A percentile compares a stretch with the other conserved stretches of the same genome.
These are phyloP conservation scores for Dillenia turbinata DNA, from an alignment of 164 flowering plant species.

Conservation along the genomic window DNA sequence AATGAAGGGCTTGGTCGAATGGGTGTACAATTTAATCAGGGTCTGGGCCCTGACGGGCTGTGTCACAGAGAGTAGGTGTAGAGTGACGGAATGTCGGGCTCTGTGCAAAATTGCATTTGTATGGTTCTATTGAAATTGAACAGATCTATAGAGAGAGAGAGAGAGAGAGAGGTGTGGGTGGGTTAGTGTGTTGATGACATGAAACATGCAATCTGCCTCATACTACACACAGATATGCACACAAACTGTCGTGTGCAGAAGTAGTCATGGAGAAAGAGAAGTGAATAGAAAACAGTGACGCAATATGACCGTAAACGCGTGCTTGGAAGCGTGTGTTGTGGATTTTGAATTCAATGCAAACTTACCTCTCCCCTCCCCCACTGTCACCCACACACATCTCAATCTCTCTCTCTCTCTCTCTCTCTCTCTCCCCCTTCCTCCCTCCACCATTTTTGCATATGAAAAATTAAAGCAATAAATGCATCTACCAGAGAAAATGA, in stretches of 20 bases:
- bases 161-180: background rate
- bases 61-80: too few relatives aligned
- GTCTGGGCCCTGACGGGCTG: too few relatives aligned
- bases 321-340: constrained; percentile 47
- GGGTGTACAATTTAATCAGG: too few relatives aligned
- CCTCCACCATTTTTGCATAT: too few relatives aligned
- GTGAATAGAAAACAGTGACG: constrained; percentile 11
- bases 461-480: too few relatives aligned
- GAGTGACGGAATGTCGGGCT: too few relatives aligned
- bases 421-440: too few relatives aligned
- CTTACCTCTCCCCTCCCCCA: constrained; percentile 8
- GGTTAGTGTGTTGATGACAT: background rate
- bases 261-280: background rate
- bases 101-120: too few relatives aligned
- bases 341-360: constrained; percentile 22
- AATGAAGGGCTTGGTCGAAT: too few relatives aligned
- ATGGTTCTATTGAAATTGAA: too few relatives aligned
- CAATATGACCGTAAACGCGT: constrained; percentile 25
- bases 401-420: background rate
- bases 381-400: background rate
- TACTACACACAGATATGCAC: constrained; percentile 1
- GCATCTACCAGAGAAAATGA: too few relatives aligned
- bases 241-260: constrained; percentile 14
- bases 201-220: constrained; percentile 7
- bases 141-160: background rate